These are phyloP conservation scores for Spinellus fusiger DNA, from an alignment of 192 early-diverging fungal species.

Conservation along the genomic window DNA sequence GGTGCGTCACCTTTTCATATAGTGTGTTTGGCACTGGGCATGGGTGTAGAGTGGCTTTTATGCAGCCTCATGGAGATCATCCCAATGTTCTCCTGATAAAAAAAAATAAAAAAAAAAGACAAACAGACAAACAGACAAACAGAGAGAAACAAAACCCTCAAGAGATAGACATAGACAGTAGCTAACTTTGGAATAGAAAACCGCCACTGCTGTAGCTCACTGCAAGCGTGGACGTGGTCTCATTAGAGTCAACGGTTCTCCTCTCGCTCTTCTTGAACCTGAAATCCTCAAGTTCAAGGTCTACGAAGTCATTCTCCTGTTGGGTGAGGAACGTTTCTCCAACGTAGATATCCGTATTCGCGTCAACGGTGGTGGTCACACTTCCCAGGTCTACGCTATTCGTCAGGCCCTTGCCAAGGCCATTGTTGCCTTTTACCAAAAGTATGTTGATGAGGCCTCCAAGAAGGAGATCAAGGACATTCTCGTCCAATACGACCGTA, in stretches of 20 bases:
- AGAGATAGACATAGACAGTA: not conserved
- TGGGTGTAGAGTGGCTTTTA: not conserved
- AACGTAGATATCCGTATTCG: slow-evolving; percentile 95
- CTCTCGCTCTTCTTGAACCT: slow-evolving; percentile 93
- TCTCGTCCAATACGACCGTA: slow-evolving; percentile 87
- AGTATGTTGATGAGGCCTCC: slow-evolving; percentile 98
- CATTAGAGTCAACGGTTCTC: slow-evolving; percentile 96
- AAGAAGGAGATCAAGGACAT: slow-evolving; percentile 99
- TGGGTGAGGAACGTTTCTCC: slow-evolving; percentile 95
- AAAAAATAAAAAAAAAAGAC: not conserved
- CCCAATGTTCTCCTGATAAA: not conserved
- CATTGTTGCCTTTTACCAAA: slow-evolving; percentile 98
- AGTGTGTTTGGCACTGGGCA: not conserved
- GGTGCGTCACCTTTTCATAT: not conserved
- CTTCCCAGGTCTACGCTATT: slow-evolving; percentile 97
- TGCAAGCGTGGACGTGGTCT: slow-evolving; percentile 97
- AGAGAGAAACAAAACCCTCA: not conserved
- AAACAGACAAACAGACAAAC: not conserved
- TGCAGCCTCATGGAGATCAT: not conserved
- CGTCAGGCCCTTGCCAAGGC: slow-evolving; percentile 99
- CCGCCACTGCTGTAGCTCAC: slow-evolving; percentile 98
- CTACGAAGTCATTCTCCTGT: slow-evolving; percentile 94
- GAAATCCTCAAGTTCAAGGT: slow-evolving; percentile 97
- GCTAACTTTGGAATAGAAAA: slow-evolving; percentile 59
- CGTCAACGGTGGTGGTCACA: slow-evolving; percentile 93